These are phyloP conservation scores for Quercus parvula DNA, from an alignment of 306 rosid genomes.

Conservation along the genomic window DNA sequence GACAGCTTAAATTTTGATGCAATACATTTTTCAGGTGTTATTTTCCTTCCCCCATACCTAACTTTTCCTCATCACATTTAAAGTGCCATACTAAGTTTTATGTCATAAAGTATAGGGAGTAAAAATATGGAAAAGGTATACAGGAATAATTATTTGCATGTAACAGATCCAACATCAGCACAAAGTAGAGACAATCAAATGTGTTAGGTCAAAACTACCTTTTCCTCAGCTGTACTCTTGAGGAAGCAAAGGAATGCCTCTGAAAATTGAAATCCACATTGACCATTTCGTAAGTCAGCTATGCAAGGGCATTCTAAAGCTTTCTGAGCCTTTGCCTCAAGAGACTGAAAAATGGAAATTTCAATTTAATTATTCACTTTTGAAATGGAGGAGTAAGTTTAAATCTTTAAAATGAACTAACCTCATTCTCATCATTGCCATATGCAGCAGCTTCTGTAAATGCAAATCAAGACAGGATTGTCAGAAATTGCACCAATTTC, in stretches of 20 bases:
- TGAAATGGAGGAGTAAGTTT: conserved; percentile 10
- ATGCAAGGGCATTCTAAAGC: conserved; percentile 94
- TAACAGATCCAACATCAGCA: background rate
- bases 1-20: background rate
- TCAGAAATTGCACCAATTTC: background rate
- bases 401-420: conserved; percentile 29
- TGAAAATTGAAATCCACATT: conserved; percentile 78
- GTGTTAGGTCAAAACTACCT: conserved; percentile 39
- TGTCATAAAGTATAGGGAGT: background rate
- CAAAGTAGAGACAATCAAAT: background rate
- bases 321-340: conserved; percentile 79
- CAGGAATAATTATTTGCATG: background rate
- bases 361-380: conserved; percentile 2
- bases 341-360: conserved; percentile 59
- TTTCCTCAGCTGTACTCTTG: conserved; percentile 82
- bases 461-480: conserved; percentile 3
- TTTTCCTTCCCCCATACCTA: no score
- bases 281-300: conserved; percentile 76
- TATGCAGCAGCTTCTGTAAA: conserved; percentile 84
- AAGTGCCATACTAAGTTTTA: background rate
- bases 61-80: background rate
- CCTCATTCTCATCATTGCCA: conserved; percentile 66
- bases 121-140: background rate
- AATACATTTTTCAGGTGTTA: background rate
- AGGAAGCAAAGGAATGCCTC: conserved; percentile 85